Evolutionary conservation across 805 yeast species (phyloP), one percentile per base, ranked within the genome.

Genomic region (Yueomyces sp.): DNA sequence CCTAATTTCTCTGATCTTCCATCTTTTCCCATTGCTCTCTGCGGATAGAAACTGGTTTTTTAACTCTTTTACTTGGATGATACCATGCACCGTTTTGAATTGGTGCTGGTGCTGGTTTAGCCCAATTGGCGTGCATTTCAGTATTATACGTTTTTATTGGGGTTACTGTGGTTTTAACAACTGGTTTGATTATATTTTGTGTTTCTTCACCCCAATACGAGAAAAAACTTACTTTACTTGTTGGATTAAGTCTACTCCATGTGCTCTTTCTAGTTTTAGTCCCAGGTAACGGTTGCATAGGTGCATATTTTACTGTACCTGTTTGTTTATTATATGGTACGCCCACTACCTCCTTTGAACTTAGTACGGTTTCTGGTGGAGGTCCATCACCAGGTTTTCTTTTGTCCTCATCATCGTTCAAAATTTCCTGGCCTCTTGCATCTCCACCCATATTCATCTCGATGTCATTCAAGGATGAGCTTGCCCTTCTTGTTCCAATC

Each of bases 281-380:
- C 3, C 83, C 84, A 5, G 96, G 96, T 61, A 85, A 95, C 39
- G 68, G 57, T 64, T 88, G 96, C 95, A 85, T 85, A 41, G 96
- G 95, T 1, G 96, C 96, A 61, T 65, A 85, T 51, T 83, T 76
- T 5, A 82, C 76, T 19, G 50, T 57, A 19, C 95, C 95, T 1
- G 85, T 80, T 65, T 88, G 96, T 50, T 54, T 50, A 4, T 81
- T 72, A 62, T 87, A 90, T 2, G 94, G 73, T 4, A 86, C 67
- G 11, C 47, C 50, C 26, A 46, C 45, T 5, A 44, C 30, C 5
- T 44, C 49, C 27, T 28, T 40, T 6, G 48, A 37, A 19, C 44
- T 45, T 5, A 51, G 38, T 27, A 45, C 48, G 5, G 42, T 48
- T 42, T 53, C 70, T 3, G 64, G 63, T 4, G 72, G 67, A 5